Percentiles rank a stretch among this genome's conserved stretches.
Conservation (phyloP, 345 rosid genomes). For the Eucalyptus shirleyi region DNA sequence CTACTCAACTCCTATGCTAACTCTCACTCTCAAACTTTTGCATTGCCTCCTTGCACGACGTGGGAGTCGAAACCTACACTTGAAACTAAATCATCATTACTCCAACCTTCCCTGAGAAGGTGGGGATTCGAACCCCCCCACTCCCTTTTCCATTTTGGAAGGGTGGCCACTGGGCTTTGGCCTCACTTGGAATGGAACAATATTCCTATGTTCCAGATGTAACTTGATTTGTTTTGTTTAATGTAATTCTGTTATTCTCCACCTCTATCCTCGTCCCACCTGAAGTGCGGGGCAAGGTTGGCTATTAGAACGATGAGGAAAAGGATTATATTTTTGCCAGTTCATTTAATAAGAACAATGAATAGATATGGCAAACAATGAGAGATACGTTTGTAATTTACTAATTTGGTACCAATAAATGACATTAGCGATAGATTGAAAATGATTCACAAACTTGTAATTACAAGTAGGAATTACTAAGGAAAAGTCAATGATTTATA, state of each 20-base stretch:
- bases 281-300: neutral
- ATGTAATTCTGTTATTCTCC: neutral
- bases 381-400: neutral
- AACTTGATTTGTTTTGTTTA: no score
- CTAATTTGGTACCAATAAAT: neutral
- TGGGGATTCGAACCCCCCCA: no score
- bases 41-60: accelerated
- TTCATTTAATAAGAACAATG: neutral
- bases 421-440: neutral
- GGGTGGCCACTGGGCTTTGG: accelerated
- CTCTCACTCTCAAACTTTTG: no score
- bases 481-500: neutral
- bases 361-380: neutral
- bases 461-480: neutral
- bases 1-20: accelerated
- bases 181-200: no score
- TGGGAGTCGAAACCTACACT: no score
- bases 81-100: no score
- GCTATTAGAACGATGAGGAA: neutral
- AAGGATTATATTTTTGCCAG: neutral
- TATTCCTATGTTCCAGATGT: no score
- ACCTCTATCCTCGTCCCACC: neutral
- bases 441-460: neutral
- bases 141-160: accelerated
- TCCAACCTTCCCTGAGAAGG: accelerated